phyloP scores from a whole-genome alignment of 169 alveolate species.

The Plasmodium knowlesi region DNA sequence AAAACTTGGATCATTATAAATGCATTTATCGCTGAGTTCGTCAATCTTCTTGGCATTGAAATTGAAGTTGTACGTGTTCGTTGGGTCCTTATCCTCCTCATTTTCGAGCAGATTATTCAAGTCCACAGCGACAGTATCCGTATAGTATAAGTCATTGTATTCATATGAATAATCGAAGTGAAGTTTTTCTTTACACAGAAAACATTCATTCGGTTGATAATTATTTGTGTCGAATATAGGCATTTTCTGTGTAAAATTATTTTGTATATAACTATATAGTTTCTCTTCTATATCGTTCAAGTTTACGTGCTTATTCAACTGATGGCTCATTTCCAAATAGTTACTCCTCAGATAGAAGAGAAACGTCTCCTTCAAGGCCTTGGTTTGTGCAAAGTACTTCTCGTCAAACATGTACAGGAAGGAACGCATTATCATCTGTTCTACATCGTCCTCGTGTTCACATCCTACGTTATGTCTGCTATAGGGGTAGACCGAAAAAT shows the following conservation, averaged over 20 bases:
- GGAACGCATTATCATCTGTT: background rate
- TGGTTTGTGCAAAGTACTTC: constrained; percentile 2
- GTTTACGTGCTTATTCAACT: background rate
- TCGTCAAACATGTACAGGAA: constrained; percentile 36
- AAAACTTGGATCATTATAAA: background rate
- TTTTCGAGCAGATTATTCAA: constrained; percentile 21
- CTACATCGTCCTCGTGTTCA: background rate
- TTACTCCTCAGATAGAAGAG: constrained; percentile 36
- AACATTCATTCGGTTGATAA: constrained; percentile 19
- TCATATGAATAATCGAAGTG: constrained; percentile 42
- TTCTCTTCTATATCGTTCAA: constrained; percentile 22
- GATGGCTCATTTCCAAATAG: constrained; percentile 19
- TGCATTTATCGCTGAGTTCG: background rate
- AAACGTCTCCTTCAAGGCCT: constrained; percentile 26
- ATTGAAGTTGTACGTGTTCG: background rate
- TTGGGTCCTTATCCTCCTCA: background rate
- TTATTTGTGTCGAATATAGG: constrained; percentile 49
- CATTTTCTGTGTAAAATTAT: constrained; percentile 22
- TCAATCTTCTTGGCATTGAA: background rate
- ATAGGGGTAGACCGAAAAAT: background rate
- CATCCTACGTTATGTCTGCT: background rate
- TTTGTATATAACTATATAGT: constrained; percentile 40
- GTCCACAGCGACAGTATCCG: constrained; percentile 49
- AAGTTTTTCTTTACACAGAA: constrained; percentile 50
- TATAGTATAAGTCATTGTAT: constrained; percentile 58